These are phyloP conservation scores for Fusarium verticillioides DNA, from an alignment of 2,329 filamentous ascomycete genomes.

Conservation along the genomic window DNA sequence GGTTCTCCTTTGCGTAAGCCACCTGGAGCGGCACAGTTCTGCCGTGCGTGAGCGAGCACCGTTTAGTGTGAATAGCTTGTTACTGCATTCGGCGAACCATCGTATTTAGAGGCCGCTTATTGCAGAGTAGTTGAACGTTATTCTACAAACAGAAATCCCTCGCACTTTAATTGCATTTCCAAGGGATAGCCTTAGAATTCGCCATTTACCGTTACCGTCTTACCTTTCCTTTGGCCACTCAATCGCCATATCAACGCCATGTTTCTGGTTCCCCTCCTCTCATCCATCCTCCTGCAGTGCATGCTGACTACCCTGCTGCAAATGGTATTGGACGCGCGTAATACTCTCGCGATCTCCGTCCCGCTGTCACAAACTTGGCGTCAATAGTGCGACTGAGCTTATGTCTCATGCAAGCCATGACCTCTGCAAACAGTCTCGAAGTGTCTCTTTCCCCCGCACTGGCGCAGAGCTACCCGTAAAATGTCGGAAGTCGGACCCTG, in stretches of 20 bases:
- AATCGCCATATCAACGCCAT: not conserved
- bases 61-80: not conserved
- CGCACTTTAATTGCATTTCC: not conserved
- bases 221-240: not conserved
- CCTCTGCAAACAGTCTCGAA: conserved; percentile 14
- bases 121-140: not conserved
- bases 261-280: not conserved
- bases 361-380: not conserved
- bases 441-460: not conserved
- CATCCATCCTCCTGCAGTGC: not conserved
- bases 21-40: not conserved
- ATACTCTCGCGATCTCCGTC: not conserved
- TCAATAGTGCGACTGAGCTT: not conserved
- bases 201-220: not conserved
- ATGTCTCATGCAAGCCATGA: not conserved
- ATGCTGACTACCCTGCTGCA: not conserved
- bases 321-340: not conserved
- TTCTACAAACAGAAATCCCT: not conserved
- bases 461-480: not conserved
- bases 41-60: not conserved
- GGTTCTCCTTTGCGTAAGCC: not conserved
- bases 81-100: not conserved
- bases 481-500: not conserved
- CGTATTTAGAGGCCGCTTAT: not conserved
- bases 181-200: not conserved